Percentiles rank a stretch among this genome's conserved stretches.
phyloP scores from a whole-genome alignment of 2,329 filamentous ascomycete genomes.

The Diaporthe aspalathi region DNA sequence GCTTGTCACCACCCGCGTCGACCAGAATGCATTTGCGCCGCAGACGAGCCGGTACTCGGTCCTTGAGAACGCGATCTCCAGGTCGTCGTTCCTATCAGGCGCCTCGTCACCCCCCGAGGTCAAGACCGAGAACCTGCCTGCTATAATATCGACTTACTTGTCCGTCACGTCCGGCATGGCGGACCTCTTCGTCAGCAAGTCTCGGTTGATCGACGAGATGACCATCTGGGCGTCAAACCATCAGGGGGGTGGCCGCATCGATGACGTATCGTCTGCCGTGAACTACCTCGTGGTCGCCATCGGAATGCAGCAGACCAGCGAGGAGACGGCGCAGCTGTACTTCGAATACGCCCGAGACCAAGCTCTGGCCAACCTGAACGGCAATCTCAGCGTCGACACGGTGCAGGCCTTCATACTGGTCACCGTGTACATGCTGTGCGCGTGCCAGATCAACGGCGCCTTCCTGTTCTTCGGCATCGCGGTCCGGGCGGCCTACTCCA shows the following conservation, averaged over 20 bases:
- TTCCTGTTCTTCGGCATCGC: constrained; percentile 67
- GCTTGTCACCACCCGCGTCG: constrained; percentile 61
- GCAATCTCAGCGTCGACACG: constrained; percentile 60
- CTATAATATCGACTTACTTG: constrained; percentile 51
- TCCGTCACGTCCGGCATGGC: constrained; percentile 58
- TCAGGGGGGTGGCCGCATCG: constrained; percentile 47
- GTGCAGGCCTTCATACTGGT: constrained; percentile 63
- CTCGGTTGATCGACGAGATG: constrained; percentile 54
- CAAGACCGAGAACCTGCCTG: constrained; percentile 43
- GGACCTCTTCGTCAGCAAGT: constrained; percentile 58
- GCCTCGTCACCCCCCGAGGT: constrained; percentile 47
- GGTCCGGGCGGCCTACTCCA: constrained; percentile 63
- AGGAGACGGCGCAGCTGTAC: constrained; percentile 55
- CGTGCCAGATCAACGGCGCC: constrained; percentile 66
- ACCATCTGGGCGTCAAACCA: constrained; percentile 54
- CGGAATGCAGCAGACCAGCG: constrained; percentile 56
- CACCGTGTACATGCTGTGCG: constrained; percentile 65
- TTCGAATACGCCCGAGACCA: constrained; percentile 62
- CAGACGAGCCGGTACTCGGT: constrained; percentile 62
- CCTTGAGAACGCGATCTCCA: constrained; percentile 58
- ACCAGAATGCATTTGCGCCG: constrained; percentile 62
- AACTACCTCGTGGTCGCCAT: constrained; percentile 64
- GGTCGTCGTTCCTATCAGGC: constrained; percentile 50
- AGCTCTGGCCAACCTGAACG: constrained; percentile 57
- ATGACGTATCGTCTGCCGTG: constrained; percentile 55